Conservation (phyloP, 495 filamentous ascomycete species). For the Aspergillus asperescens region DNA sequence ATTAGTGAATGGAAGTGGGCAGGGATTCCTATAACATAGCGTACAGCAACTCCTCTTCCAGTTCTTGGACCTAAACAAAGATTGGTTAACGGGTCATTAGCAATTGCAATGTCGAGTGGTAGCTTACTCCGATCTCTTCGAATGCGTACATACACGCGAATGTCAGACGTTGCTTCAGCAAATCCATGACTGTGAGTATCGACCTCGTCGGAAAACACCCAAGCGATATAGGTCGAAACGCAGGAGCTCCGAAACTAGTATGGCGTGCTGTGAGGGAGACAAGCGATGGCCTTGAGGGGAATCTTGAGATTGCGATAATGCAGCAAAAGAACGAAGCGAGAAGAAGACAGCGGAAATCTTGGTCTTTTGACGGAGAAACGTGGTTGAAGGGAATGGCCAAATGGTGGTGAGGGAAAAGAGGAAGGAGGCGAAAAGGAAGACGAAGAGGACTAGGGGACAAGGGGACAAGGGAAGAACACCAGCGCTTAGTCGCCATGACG, state of each 20-base stretch:
- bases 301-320: too few species aligned
- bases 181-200: slow-evolving; percentile 11
- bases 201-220: too few species aligned
- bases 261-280: too few species aligned
- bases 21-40: background rate
- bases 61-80: slow-evolving; percentile 17
- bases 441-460: background rate
- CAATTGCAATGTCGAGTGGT: background rate
- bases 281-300: too few species aligned
- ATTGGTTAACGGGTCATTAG: background rate
- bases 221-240: too few species aligned
- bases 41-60: slow-evolving; percentile 15
- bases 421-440: background rate
- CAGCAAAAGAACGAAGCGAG: background rate
- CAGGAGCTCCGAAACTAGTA: too few species aligned
- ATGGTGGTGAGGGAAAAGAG: background rate
- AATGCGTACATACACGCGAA: slow-evolving; percentile 25
- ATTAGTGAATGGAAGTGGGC: background rate
- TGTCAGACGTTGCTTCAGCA: slow-evolving; percentile 13
- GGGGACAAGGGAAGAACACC: background rate
- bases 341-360: background rate
- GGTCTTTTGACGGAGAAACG: background rate
- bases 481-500: background rate
- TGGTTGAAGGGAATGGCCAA: background rate
- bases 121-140: slow-evolving; percentile 22